Conservation (phyloP, 371 early-diverging fungal species). For the Apophysomyces trapeziformis region DNA sequence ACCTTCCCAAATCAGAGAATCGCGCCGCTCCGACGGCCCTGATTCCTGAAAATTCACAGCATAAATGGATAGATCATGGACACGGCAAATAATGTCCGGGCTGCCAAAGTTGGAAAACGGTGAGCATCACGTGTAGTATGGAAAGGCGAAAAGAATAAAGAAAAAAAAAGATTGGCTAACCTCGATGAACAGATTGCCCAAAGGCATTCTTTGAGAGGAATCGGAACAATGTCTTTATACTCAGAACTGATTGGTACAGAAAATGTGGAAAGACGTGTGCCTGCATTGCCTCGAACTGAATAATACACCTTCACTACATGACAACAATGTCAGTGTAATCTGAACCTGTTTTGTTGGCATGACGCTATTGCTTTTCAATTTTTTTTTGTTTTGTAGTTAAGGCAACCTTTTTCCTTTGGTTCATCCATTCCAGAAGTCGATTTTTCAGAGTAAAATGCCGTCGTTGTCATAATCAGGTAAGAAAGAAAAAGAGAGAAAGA, state of each 20-base stretch:
- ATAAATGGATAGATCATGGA: conserved; percentile 50
- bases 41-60: conserved; percentile 48
- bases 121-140: conserved; percentile 23
- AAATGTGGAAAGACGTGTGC: conserved; percentile 47
- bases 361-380: neutral
- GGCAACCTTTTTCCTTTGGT: conserved; percentile 3
- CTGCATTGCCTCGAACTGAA: conserved; percentile 32
- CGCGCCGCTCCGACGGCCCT: conserved; percentile 19
- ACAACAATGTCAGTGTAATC: conserved; percentile 4
- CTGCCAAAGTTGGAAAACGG: conserved; percentile 14
- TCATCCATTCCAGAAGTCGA: neutral
- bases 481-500: neutral
- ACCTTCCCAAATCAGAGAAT: conserved; percentile 49
- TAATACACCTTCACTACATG: conserved; percentile 43
- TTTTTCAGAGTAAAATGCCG: conserved; percentile 7
- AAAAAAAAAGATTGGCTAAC: conserved; percentile 22
- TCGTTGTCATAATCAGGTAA: conserved; percentile 8
- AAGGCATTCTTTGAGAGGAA: conserved; percentile 46
- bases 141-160: neutral
- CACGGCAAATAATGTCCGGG: conserved; percentile 50
- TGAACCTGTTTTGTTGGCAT: neutral
- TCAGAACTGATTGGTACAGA: conserved; percentile 15
- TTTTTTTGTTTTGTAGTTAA: conserved; percentile 2
- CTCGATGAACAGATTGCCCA: conserved; percentile 49
- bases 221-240: conserved; percentile 20